A percentile compares a stretch with the other conserved stretches of the same genome.
Evolutionary conservation across 2,329 filamentous ascomycete genomes (phyloP).

Genomic region (Pseudogymnoascus sp.): DNA sequence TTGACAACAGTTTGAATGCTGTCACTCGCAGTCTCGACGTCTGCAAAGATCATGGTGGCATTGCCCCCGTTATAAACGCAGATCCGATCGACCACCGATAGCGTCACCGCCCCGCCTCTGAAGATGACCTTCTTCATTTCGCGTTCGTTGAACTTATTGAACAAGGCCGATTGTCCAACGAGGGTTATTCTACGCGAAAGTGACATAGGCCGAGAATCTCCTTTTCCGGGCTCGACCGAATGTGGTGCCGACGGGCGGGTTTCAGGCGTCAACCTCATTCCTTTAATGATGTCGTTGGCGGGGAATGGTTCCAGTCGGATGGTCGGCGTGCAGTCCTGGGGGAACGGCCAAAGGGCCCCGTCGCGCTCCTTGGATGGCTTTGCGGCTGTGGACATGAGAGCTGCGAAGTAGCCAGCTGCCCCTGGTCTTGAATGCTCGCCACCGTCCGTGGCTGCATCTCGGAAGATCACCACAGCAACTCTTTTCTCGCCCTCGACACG

Average conservation of each 20-base stretch:
- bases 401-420: neutral
- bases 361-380: neutral
- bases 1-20: too few species aligned
- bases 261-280: neutral
- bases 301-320: neutral
- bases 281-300: neutral
- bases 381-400: neutral
- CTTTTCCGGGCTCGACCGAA: too few species aligned
- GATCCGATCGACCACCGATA: slow-evolving; percentile 21
- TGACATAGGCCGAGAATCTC: neutral
- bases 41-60: slow-evolving; percentile 26
- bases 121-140: neutral
- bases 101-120: neutral
- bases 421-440: neutral
- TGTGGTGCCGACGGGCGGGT: too few species aligned
- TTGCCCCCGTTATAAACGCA: slow-evolving; percentile 28
- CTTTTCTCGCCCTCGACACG: slow-evolving; percentile 16
- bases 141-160: neutral
- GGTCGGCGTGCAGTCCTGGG: neutral
- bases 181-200: neutral
- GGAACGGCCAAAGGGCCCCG: neutral
- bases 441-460: slow-evolving; percentile 16
- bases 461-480: slow-evolving; percentile 20
- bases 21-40: slow-evolving; percentile 15
- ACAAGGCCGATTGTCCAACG: neutral